A percentile compares a stretch with the other conserved stretches of the same genome.
These are phyloP conservation scores for Geoglossum glabrum DNA, from an alignment of 495 filamentous ascomycete genomes.

Conservation along the genomic window DNA sequence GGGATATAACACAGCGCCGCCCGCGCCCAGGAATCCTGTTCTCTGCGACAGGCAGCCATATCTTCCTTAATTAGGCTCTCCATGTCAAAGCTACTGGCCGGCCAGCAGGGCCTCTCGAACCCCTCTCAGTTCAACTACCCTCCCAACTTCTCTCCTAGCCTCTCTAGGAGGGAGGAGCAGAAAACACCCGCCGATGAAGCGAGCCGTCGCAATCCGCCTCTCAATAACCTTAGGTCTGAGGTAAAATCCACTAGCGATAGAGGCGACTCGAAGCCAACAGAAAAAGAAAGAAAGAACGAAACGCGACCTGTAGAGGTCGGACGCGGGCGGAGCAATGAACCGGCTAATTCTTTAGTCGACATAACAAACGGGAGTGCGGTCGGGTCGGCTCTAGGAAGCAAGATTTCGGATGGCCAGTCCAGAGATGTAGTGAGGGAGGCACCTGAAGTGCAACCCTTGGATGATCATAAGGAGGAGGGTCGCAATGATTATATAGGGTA, in stretches of 20 bases:
- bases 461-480: background rate
- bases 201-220: background rate
- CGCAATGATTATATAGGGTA: background rate
- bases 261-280: background rate
- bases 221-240: background rate
- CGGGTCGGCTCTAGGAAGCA: background rate
- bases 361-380: background rate
- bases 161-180: background rate
- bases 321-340: background rate
- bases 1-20: background rate
- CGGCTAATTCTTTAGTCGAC: background rate
- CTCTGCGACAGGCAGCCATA: background rate
- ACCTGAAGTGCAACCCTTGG: background rate
- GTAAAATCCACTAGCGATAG: background rate
- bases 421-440: background rate
- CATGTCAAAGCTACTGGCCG: background rate
- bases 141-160: background rate
- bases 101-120: background rate
- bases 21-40: background rate
- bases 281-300: background rate
- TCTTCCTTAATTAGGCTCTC: background rate
- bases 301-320: background rate
- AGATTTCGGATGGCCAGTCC: background rate
- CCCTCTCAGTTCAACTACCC: no score
- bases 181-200: background rate